A percentile compares a stretch with the other conserved stretches of the same genome.
Conservation (phyloP, 805 yeast genomes). For the Debaryomyces prosopidis region DNA sequence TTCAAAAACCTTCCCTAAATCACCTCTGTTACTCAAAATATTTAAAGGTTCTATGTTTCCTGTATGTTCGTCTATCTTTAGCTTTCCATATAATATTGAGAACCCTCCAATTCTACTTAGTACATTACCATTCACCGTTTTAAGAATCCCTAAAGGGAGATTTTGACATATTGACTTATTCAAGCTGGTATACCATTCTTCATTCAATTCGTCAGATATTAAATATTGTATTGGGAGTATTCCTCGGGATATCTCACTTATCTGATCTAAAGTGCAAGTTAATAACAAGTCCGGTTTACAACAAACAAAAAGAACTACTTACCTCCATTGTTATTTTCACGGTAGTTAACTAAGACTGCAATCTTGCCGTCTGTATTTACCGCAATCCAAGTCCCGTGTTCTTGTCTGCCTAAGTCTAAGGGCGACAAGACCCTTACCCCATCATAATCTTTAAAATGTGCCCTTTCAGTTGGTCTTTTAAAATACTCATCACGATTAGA, state of each 20-base stretch:
- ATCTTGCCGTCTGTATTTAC: slow-evolving; percentile 56
- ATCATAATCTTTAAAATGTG: slow-evolving; percentile 37
- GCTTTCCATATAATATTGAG: slow-evolving; percentile 56
- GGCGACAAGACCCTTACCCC: slow-evolving; percentile 59
- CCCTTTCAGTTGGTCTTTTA: slow-evolving; percentile 66
- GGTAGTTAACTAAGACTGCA: slow-evolving; percentile 74
- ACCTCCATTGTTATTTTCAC: slow-evolving; percentile 43
- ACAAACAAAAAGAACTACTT: slow-evolving; percentile 8
- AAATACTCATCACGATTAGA: slow-evolving; percentile 90
- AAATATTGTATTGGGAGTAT: slow-evolving; percentile 48
- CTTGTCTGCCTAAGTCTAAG: slow-evolving; percentile 66
- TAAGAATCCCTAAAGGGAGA: slow-evolving; percentile 2
- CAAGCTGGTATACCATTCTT: slow-evolving; percentile 46
- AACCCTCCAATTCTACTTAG: slow-evolving; percentile 58
- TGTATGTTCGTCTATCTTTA: slow-evolving; percentile 23
- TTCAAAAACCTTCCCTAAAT: slow-evolving; percentile 34
- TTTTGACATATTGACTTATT: slow-evolving; percentile 11
- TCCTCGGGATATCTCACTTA: slow-evolving; percentile 53
- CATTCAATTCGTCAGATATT: slow-evolving; percentile 31
- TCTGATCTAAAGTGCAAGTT: slow-evolving; percentile 15
- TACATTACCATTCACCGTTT: slow-evolving; percentile 9
- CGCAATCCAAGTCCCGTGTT: slow-evolving; percentile 93
- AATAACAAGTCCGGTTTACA: slow-evolving; percentile 8
- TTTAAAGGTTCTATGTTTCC: slow-evolving; percentile 35
- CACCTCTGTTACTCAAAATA: slow-evolving; percentile 53